Percentiles rank a stretch among this genome's conserved stretches.
Evolutionary conservation across 176 grass and related monocot species (phyloP).

Genomic region (Triticum turgidum): DNA sequence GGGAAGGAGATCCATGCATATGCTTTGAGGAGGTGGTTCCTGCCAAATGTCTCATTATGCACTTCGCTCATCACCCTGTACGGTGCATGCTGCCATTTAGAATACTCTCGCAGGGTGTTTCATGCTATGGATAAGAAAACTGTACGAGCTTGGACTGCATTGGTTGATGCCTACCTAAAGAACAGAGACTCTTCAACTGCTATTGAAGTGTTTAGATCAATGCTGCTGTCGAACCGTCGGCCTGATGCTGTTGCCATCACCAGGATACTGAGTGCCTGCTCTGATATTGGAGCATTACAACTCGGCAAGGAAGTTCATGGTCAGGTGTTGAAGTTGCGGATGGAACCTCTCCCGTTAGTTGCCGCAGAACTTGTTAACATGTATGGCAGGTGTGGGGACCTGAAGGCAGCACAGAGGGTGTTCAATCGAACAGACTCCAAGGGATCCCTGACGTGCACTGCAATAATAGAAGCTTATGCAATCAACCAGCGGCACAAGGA

Average conservation of each 20-base stretch:
- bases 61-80: conserved; percentile 88
- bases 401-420: conserved; percentile 62
- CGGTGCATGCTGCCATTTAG: conserved; percentile 38
- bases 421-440: conserved; percentile 60
- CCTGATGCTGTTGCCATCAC: conserved; percentile 71
- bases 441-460: conserved; percentile 73
- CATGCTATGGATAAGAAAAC: conserved; percentile 68
- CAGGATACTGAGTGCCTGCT: conserved; percentile 67
- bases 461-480: conserved; percentile 82
- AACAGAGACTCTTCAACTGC: conserved; percentile 54
- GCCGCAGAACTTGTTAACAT: conserved; percentile 64
- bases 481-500: conserved; percentile 57
- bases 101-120: conserved; percentile 68
- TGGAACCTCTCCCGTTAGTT: conserved; percentile 60
- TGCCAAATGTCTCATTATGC: conserved; percentile 71
- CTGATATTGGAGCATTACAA: conserved; percentile 40
- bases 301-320: conserved; percentile 67
- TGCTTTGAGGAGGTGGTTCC: conserved; percentile 75
- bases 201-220: conserved; percentile 69
- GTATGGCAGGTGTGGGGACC: conserved; percentile 71
- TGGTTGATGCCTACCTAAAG: conserved; percentile 84
- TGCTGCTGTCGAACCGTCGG: conserved; percentile 46
- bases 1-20: conserved; percentile 83
- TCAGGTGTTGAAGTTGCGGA: conserved; percentile 63
- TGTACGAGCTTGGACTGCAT: conserved; percentile 77